Evolutionary conservation across 202 grass and related monocot genomes (phyloP), one percentile per base, ranked within the genome.

Genomic region (Schoenoplectus tabernaemontani): DNA sequence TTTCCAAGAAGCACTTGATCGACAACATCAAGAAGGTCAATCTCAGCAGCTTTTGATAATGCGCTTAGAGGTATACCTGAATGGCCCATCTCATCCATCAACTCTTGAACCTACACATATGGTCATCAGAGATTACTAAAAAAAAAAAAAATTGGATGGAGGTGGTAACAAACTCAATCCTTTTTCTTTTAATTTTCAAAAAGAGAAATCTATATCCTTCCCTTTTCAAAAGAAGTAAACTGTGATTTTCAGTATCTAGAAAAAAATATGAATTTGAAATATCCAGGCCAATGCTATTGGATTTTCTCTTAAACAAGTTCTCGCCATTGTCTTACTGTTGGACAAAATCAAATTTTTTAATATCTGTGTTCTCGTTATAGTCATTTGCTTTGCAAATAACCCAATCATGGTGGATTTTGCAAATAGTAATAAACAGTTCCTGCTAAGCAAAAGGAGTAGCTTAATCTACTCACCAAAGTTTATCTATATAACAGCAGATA

Each of bases 41-140:
- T 92, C 78, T 94, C 91, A 11, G 91, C 91, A 34, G 88, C 88
- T 89, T 94, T 94, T 48, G 95, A 90, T 86, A 90, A 84, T 65
- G 92, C 64, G 60, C 65, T 94, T 65, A 98, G 78, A 74, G 91
- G 95, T 82, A 94, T 98, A 82, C 95, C 91, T 66, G 85, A 58
- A 74, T 90, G 88, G 65, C 89, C 91, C 81, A 98, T 92, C 83
- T 98, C 95, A 84, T 98, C 93, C 89, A 98, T 88, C 69, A 98
- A 86, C 78, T 98, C 95, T 83, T 92, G 78, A 42, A 98, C 89
- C 95, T 90, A 70, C 22, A 85, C 22, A n/a, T 79, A 74, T 7
- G 50, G n/a, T n/a, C n/a, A n/a, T n/a, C n/a, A n/a, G n/a, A n/a
- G n/a, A n/a, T n/a, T n/a, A n/a, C n/a, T n/a, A n/a, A n/a, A n/a